These are phyloP conservation scores for Liquidambar formosana DNA, from an alignment of 164 flowering plant species.

Conservation along the genomic window DNA sequence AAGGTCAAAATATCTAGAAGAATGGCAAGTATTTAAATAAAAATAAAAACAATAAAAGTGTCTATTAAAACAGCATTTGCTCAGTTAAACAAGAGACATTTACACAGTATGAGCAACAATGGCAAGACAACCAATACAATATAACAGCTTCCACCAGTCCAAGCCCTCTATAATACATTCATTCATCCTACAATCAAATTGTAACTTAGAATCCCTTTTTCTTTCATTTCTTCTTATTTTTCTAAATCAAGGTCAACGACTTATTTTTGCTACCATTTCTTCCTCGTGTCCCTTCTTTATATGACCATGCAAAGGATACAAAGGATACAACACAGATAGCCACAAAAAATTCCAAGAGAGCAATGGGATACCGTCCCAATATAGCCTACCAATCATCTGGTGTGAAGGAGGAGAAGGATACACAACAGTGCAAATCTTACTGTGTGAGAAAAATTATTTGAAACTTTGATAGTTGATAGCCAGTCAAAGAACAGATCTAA, in stretches of 20 bases:
- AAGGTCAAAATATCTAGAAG: too few relatives aligned
- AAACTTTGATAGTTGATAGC: not conserved
- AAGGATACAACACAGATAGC: not conserved
- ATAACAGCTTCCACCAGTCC: not conserved
- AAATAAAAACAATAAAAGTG: too few relatives aligned
- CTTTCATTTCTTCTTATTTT: not conserved
- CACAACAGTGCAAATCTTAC: not conserved
- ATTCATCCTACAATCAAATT: not conserved
- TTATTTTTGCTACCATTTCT: not conserved
- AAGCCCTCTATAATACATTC: not conserved
- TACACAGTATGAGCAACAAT: too few relatives aligned
- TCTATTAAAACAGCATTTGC: too few relatives aligned
- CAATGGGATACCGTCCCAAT: not conserved
- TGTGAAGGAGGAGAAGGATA: not conserved
- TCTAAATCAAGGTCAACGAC: not conserved
- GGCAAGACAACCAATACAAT: not conserved
- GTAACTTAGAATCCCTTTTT: not conserved
- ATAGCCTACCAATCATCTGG: not conserved
- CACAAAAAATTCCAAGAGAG: not conserved
- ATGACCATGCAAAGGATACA: not conserved
- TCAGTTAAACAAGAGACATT: too few relatives aligned
- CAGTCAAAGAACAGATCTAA: conserved; percentile 47
- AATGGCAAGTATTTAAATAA: too few relatives aligned
- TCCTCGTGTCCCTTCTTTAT: not conserved
- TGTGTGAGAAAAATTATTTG: not conserved